These are phyloP conservation scores for Xerocomellus dryophilus DNA, from an alignment of 768 basidiomycete species.

Conservation along the genomic window DNA sequence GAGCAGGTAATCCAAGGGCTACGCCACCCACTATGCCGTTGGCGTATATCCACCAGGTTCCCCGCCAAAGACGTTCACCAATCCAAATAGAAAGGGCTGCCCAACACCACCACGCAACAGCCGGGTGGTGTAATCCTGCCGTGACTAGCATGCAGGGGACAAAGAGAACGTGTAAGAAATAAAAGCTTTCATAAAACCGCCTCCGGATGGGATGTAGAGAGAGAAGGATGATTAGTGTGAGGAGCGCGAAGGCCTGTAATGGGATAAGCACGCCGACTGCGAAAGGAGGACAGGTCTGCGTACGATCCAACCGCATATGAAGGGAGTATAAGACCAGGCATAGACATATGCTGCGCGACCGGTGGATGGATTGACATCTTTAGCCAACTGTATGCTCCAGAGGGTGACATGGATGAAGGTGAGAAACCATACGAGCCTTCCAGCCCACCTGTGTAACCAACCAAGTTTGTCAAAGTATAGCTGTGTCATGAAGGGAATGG, in stretches of 20 bases:
- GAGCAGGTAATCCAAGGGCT: neutral
- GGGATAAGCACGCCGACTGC: neutral
- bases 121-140: constrained; percentile 66
- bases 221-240: constrained; percentile 51
- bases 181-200: constrained; percentile 62
- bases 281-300: constrained; percentile 20
- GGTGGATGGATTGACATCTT: constrained; percentile 44
- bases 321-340: constrained; percentile 58
- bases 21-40: constrained; percentile 50
- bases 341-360: constrained; percentile 45
- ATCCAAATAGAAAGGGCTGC: constrained; percentile 59
- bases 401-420: constrained; percentile 57
- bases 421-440: constrained; percentile 65
- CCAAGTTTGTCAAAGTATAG: constrained; percentile 75
- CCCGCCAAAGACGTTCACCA: constrained; percentile 58
- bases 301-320: constrained; percentile 61
- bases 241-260: constrained; percentile 50
- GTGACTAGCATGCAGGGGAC: constrained; percentile 59
- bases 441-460: constrained; percentile 69
- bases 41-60: constrained; percentile 51
- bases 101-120: constrained; percentile 67
- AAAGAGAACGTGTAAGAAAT: constrained; percentile 58
- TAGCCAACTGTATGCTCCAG: constrained; percentile 66
- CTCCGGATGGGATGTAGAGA: constrained; percentile 52
- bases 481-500: constrained; percentile 57